Base-by-base conservation (phyloP, 1,284 basidiomycete genomes). In the Fomitopsis schrenkii region DNA sequence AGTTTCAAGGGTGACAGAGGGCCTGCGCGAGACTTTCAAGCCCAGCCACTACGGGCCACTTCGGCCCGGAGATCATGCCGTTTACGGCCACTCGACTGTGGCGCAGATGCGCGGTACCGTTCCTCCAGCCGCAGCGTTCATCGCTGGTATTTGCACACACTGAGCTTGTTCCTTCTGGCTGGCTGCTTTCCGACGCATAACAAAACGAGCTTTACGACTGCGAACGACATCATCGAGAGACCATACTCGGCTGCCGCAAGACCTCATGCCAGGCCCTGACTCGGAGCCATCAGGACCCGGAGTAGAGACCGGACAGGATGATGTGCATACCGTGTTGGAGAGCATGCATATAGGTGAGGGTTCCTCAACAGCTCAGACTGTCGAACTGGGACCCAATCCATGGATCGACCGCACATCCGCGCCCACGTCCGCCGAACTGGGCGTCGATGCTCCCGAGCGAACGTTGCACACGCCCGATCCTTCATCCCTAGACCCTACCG, bases 401-500 rank as follows among this genome's bases (percentile, higher is more conserved):
- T 75, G 73, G 73, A 65, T 66, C 45, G 71, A 72, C 17, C 15
- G 59, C 2, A 12, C 58, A 12, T 15, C 19, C 36, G 3, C n/a
- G n/a, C 19, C 26, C 22, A 30, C 42, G 8, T 22, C 53, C 33
- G 48, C 59, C 17, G 38, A 57, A 42, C 54, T 45, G 33, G 19
- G 57, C 38, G 44, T 44, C 17, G 57, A 55, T 9, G 5, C 10
- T 38, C 26, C 35, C 41, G 54, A 41, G 6, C 38, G 54, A 19
- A 42, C 53, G 14, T 57, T 75, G 15, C 62, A 68, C 36, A 73
- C 74, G 3, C 75, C 77, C 48, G 80, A 81, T 70, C 69, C 76
- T 41, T 70, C 76, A 10, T 61, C 74, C n/a, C 67, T 79, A 28
- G 78, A 82, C 59, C 63, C 75, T 14, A 67, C 74, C 3, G 70